Base-by-base conservation (phyloP, 345 rosid species). In the Acer yangbiense region DNA sequence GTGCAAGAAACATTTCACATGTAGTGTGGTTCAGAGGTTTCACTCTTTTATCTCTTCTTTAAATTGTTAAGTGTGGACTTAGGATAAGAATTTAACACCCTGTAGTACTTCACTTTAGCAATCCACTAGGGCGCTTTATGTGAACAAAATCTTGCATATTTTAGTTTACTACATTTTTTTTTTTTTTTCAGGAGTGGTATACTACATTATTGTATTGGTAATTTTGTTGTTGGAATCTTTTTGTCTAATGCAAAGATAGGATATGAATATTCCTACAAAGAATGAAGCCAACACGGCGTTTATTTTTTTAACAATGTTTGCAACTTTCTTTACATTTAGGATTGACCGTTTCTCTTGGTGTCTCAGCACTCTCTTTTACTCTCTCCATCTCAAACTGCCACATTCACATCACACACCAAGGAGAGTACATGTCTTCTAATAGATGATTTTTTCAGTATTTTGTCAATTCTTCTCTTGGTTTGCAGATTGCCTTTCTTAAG, bases 1-100 rank as follows among this genome's bases (percentile, higher is more conserved):
- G 94, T 92, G 65, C 99, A 92, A 75, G 99, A 96, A 89, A 83
- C 87, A 32, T 89, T 82, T 76, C 85, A 78, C 69, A 85, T 94
- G 98, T 87, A 90, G 78, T 92, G 73, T 39, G 95, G 77, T 32
- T 81, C 81, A 35, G 98, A 96, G 99, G 99, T 92, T 67, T 25
- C 11, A 35, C 66, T 62, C 72, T 67, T 65, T 12, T 14, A 2
- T 12, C 25, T 60, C 9, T 17, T 57, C 46, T 32, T 32, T 62
- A 10, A 52, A 18, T 35, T 65, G 12, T 7, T 41, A 27, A 27
- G 29, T 27, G 29, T 27, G 2, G 29, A 27, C 46, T 8, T 58
- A 23, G 46, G 73, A 68, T 25, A 41, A 41, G 39, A 60, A 27
- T 76, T 68, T 43, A 41, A 68, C 20, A 12, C 7, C 4, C 10